These are phyloP conservation scores for Meredithiella fracta DNA, from an alignment of 2,329 filamentous ascomycete species.

Conservation along the genomic window DNA sequence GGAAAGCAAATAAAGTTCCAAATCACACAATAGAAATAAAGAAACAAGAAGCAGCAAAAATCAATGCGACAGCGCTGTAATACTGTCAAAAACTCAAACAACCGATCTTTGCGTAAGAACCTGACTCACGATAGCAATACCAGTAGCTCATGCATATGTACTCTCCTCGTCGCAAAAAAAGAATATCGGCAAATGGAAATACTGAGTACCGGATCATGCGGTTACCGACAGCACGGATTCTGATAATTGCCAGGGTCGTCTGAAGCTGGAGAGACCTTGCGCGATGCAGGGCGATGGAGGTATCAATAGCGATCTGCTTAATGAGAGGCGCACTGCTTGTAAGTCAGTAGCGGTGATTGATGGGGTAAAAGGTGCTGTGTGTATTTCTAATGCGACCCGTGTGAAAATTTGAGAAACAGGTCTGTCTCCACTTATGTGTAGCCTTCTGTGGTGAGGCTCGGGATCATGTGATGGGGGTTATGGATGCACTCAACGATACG, in stretches of 20 bases:
- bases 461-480: not conserved
- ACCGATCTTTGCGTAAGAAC: not conserved
- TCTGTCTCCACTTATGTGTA: not conserved
- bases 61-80: too few relatives aligned
- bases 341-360: not conserved
- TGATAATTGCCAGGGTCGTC: not conserved
- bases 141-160: too few relatives aligned
- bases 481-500: not conserved
- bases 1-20: too few relatives aligned
- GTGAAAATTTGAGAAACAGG: not conserved
- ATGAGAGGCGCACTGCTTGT: too few relatives aligned
- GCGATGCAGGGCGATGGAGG: too few relatives aligned
- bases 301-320: too few relatives aligned
- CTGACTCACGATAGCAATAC: not conserved
- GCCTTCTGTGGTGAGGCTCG: not conserved
- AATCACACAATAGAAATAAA: too few relatives aligned
- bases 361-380: not conserved
- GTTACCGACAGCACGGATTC: not conserved
- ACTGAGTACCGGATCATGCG: not conserved
- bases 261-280: not conserved
- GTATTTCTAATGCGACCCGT: slow-evolving; percentile 1
- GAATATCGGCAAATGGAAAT: not conserved
- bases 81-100: too few relatives aligned
- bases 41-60: too few relatives aligned
- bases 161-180: too few relatives aligned